Evolutionary conservation across 2,329 filamentous ascomycete genomes (phyloP), one percentile per base, ranked within the genome.

Genomic region (Colletotrichum somersetense): DNA sequence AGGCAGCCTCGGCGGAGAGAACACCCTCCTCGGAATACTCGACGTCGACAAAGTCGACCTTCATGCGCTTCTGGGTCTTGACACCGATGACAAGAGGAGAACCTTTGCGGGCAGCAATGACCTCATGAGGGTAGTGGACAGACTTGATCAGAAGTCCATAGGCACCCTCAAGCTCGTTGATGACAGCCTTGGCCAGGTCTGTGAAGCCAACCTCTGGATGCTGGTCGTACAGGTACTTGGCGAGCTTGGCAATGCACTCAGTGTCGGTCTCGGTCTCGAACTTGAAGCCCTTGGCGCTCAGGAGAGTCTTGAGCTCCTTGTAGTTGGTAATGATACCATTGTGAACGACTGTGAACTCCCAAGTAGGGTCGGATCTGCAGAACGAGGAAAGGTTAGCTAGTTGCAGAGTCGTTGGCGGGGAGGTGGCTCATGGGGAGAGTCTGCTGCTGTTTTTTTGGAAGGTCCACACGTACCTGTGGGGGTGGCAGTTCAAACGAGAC

Each of bases 321-420:
- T 99, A 99, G 90, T 99, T 99, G 87, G 96, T 99, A 85, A 99
- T 99, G 89, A 99, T 99, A 81, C 96, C 96, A 86, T 99, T 99
- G 92, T 99, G 96, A 74, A 98, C 96, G 78, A 99, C 92, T 76
- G 94, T 89, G 84, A 99, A 99, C 86, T 99, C 93, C 95, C 96
- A 99, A 79, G 87, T 93, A 78, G 92, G 91, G 83, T 99, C 96
- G 76, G 96, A 98, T 84, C 95, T 97, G 76, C 23, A 35, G n/a
- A 71, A 64, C 46, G 68, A 56, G 62, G 62, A 69, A 72, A 44
- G 74, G 73, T 55, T 44, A 64, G 63, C 58, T 42, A 42, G 14
- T 42, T 14, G 58, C 69, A 48, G 73, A 62, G 38, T 66, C 74
- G 77, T 70, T 35, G 46, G 33, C 30, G n/a, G 30, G 23, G 40